phyloP scores from a whole-genome alignment of 805 yeast species.

The Metschnikowia continentalis region DNA sequence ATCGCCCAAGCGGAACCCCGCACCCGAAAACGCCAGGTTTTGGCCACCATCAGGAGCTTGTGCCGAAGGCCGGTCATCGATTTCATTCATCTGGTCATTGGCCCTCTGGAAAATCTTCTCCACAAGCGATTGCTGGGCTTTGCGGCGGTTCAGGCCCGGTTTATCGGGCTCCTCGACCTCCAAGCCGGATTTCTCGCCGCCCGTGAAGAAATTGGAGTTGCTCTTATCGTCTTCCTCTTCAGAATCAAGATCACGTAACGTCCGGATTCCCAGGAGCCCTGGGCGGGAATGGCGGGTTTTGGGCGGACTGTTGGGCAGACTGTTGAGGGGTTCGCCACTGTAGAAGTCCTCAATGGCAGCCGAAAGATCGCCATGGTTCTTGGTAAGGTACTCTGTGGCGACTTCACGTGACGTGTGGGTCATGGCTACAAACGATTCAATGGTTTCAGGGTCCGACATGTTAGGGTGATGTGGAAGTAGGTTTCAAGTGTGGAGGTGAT shows the following conservation, averaged over 20 bases:
- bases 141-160: conserved; percentile 31
- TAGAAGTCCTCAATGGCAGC: conserved; percentile 41
- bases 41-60: conserved; percentile 16
- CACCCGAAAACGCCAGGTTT: conserved; percentile 38
- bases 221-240: conserved; percentile 55
- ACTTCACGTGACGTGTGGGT: conserved; percentile 32
- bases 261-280: conserved; percentile 26
- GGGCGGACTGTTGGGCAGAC: too few species aligned
- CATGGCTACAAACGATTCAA: conserved; percentile 34
- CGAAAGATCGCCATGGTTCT: conserved; percentile 35
- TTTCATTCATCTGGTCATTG: conserved; percentile 41
- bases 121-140: conserved; percentile 41
- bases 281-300: not conserved
- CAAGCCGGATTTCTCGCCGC: conserved; percentile 72
- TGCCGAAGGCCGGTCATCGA: conserved; percentile 35
- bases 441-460: conserved; percentile 19
- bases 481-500: too few species aligned
- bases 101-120: conserved; percentile 68
- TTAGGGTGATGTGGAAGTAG: too few species aligned
- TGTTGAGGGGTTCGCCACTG: conserved; percentile 16
- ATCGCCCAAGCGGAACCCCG: conserved; percentile 52
- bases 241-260: conserved; percentile 40
- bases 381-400: conserved; percentile 37
- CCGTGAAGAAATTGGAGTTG: conserved; percentile 54
- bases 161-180: conserved; percentile 73